These are phyloP conservation scores for Exophiala sideris DNA, from an alignment of 2,329 filamentous ascomycete genomes.

Conservation along the genomic window DNA sequence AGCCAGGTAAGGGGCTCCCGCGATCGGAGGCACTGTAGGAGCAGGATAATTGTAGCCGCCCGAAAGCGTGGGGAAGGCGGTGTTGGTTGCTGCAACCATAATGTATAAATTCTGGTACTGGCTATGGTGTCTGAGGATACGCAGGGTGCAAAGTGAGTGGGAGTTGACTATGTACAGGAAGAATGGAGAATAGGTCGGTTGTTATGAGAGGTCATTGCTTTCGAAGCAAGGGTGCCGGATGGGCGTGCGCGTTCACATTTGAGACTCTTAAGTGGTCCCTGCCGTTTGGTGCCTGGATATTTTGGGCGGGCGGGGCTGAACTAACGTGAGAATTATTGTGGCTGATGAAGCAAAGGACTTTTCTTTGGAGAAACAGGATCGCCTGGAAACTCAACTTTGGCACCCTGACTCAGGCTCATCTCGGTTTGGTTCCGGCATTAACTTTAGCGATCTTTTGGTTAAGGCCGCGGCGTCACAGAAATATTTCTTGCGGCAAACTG, in stretches of 20 bases:
- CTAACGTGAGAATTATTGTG: slow-evolving; percentile 4
- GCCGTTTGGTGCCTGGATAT: neutral
- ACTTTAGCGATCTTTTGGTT: slow-evolving; percentile 2
- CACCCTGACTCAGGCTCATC: neutral
- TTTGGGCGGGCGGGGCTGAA: neutral
- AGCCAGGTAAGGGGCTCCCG: slow-evolving; percentile 87
- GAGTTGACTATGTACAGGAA: neutral
- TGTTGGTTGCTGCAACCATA: slow-evolving; percentile 18
- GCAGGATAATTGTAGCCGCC: slow-evolving; percentile 64
- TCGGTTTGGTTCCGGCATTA: slow-evolving; percentile 17
- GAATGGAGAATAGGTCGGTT: neutral
- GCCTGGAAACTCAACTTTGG: neutral
- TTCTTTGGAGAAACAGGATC: no score
- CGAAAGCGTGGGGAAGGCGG: slow-evolving; percentile 51
- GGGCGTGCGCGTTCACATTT: no score
- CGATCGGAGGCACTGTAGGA: slow-evolving; percentile 75
- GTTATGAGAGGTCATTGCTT: slow-evolving; percentile 5
- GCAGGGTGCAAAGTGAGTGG: neutral
- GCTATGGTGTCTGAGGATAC: slow-evolving; percentile 4
- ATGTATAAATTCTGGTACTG: slow-evolving; percentile 7
- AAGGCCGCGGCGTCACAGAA: slow-evolving; percentile 12
- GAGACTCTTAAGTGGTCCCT: neutral
- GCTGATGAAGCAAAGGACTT: neutral
- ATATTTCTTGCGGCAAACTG: slow-evolving; percentile 7
- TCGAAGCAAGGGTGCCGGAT: no score